Base-by-base conservation (phyloP, 441 rosid species). In the Erodium chrysanthum region DNA sequence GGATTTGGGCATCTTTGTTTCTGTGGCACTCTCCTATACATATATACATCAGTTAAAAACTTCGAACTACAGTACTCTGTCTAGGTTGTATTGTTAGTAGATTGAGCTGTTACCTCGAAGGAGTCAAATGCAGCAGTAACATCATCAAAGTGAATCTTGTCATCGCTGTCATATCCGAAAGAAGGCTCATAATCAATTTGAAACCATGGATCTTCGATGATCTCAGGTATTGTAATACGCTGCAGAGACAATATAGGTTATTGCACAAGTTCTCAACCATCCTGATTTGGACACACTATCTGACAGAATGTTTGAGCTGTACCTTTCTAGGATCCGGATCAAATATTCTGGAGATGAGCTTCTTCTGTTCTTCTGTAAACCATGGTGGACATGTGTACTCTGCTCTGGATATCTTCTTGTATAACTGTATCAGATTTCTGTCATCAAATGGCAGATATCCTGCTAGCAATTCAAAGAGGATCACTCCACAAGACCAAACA, bases 401-500 rank as follows among this genome's bases (percentile, higher is more conserved):
- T 74, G 96, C 96, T 71, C 70, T 77, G 67, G 83, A 84, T 79
- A 91, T 91, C 92, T 86, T 93, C 70, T 71, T 85, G 77, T 86
- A 91, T 44, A 89, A 70, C 65, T 75, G 71, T 52, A 52, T 52
- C 23, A 52, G 59, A 18, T 52, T 52, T 2, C 59, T 14, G 59
- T 52, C 93, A 63, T 89, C 89, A 20, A 86, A 91, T 9, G 93
- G 96, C 11, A 89, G 84, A 75, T 68, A 67, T 22, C 96, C 97
- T 11, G 95, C 81, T 61, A 91, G 89, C 69, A 85, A 72, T 65
- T 93, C 95, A 42, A 86, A 89, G 40, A 91, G 95, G 75, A 91
- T 82, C 61, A 91, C 91, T 71, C 88, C 88, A 74, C 93, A 88
- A 12, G 98, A 88, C 97, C 98, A 91, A 71, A 89, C 82, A 80